A percentile compares a stretch with the other conserved stretches of the same genome.
Conservation (phyloP, 805 yeast genomes). For the Sugiyamaella chiloensis region DNA sequence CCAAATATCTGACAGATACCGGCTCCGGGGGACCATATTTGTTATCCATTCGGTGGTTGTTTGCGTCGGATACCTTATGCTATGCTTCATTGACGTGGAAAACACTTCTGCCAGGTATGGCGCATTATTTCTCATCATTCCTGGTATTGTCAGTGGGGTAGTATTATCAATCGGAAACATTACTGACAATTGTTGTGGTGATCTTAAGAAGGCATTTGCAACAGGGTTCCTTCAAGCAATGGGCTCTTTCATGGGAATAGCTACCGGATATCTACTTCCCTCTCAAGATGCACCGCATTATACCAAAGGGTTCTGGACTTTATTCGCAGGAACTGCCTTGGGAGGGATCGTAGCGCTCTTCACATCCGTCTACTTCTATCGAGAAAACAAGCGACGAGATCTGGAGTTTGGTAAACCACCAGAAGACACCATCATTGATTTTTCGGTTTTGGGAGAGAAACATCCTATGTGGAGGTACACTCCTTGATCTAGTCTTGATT, state of each 20-base stretch:
- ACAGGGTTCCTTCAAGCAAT: constrained; percentile 13
- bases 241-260: constrained; percentile 16
- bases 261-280: constrained; percentile 13
- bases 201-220: constrained; percentile 13
- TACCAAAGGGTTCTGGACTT: constrained; percentile 13
- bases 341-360: constrained; percentile 11
- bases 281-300: constrained; percentile 11
- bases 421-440: constrained; percentile 11
- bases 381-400: constrained; percentile 8
- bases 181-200: constrained; percentile 16
- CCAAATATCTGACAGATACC: constrained; percentile 9
- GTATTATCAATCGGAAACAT: constrained; percentile 10
- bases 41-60: constrained; percentile 6
- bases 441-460: constrained; percentile 12
- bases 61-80: constrained; percentile 10
- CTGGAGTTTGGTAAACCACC: constrained; percentile 10
- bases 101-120: constrained; percentile 13
- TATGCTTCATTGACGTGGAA: constrained; percentile 7
- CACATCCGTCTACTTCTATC: background rate
- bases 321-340: constrained; percentile 13
- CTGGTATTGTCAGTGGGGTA: constrained; percentile 9
- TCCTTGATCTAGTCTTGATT: background rate
- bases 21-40: constrained; percentile 7
- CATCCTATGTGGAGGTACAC: constrained; percentile 14
- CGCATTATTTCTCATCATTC: constrained; percentile 14